Conservation (phyloP, 2,329 filamentous ascomycete genomes). For the Nigrospora sphaerica region DNA sequence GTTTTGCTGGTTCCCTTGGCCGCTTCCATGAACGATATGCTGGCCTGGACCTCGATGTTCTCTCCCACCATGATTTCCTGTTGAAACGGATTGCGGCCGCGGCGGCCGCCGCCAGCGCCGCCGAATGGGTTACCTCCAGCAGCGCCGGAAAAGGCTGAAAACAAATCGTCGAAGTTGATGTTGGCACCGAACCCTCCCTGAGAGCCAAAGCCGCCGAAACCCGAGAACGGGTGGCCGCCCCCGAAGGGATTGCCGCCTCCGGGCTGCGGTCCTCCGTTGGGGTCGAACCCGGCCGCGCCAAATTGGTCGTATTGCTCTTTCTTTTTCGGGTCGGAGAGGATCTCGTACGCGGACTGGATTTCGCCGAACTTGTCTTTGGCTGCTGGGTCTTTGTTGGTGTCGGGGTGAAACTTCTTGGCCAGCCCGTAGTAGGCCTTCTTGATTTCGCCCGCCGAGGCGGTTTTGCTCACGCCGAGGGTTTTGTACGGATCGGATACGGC, state of each 20-base stretch:
- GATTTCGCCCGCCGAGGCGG: conserved; percentile 77
- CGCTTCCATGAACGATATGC: conserved; percentile 91
- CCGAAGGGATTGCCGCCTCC: conserved; percentile 53
- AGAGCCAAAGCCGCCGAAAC: conserved; percentile 33
- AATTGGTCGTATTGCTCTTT: conserved; percentile 87
- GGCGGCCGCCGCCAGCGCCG: conserved; percentile 38
- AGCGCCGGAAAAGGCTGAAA: conserved; percentile 70
- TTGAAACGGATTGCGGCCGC: conserved; percentile 61
- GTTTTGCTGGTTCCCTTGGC: conserved; percentile 86
- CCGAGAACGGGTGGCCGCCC: conserved; percentile 49
- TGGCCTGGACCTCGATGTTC: conserved; percentile 90
- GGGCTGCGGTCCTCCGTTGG: conserved; percentile 51
- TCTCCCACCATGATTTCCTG: conserved; percentile 85
- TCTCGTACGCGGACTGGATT: conserved; percentile 88
- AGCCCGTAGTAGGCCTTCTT: conserved; percentile 98
- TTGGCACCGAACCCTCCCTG: conserved; percentile 69
- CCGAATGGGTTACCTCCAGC: conserved; percentile 46
- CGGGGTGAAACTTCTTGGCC: conserved; percentile 95
- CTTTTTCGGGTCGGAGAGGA: conserved; percentile 89
- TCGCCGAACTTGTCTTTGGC: conserved; percentile 94
- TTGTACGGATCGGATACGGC: conserved; percentile 76
- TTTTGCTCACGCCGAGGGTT: conserved; percentile 75
- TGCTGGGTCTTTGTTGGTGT: conserved; percentile 91
- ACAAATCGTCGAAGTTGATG: conserved; percentile 95
- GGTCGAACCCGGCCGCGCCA: conserved; percentile 81